These are phyloP conservation scores for Leptographium procerum DNA, from an alignment of 2,329 filamentous ascomycete species.

Conservation along the genomic window DNA sequence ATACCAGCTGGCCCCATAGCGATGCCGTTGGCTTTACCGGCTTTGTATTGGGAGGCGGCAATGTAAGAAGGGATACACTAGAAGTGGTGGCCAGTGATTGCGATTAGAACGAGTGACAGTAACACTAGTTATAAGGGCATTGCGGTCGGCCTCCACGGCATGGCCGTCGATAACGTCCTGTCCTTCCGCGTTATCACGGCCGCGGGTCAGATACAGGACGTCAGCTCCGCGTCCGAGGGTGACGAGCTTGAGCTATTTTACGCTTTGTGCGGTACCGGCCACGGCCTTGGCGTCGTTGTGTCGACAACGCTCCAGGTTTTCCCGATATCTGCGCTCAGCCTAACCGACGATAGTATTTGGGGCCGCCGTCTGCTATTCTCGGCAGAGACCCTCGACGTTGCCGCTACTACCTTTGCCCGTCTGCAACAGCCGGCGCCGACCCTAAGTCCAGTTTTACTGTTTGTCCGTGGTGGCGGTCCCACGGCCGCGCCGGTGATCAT, in stretches of 20 bases:
- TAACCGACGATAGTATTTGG: neutral
- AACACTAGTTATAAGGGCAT: neutral
- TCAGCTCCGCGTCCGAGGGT: neutral
- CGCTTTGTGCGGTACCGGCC: neutral
- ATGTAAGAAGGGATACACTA: neutral
- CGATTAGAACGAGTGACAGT: neutral
- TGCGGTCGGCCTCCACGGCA: neutral
- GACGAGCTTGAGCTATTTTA: neutral
- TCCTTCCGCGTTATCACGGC: neutral
- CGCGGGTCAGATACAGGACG: neutral
- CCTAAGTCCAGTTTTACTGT: neutral
- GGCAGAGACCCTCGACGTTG: neutral
- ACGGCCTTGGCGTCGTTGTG: neutral
- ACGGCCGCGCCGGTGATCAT: neutral
- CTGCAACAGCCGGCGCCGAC: neutral
- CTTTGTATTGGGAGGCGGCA: neutral
- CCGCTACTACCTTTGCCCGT: neutral
- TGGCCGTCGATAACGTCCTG: neutral
- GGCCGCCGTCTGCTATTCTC: neutral
- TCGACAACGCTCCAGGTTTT: neutral
- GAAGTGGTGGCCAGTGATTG: neutral
- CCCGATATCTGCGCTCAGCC: neutral
- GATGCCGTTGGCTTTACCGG: neutral
- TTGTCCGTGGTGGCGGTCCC: neutral
- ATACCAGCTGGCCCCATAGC: neutral